phyloP scores from a whole-genome alignment of 345 rosid species.

The Sonneratia alba region DNA sequence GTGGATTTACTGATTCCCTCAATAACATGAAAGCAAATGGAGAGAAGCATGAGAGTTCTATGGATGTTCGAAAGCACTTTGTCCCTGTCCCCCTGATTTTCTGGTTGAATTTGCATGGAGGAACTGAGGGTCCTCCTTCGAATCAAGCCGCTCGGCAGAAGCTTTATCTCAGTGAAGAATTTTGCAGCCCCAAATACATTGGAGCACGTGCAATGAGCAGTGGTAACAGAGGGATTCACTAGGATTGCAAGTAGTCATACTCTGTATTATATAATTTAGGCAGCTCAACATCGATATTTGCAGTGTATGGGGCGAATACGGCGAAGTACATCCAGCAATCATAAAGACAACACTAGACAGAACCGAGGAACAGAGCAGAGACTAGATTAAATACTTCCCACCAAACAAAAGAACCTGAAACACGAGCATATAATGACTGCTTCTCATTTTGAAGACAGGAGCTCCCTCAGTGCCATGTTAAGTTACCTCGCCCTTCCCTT shows the following conservation, averaged over 20 bases:
- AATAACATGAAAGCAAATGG: background rate
- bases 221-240: background rate
- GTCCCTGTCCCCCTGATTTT: too few species aligned
- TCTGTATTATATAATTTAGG: background rate
- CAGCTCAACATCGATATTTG: background rate
- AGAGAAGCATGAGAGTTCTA: background rate
- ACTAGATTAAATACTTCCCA: constrained; percentile 1
- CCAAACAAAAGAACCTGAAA: constrained; percentile 1
- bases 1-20: background rate
- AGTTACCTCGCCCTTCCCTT: constrained; percentile 65
- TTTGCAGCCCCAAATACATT: background rate
- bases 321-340: background rate
- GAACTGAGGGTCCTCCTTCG: too few species aligned
- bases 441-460: background rate
- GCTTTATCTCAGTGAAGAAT: background rate
- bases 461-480: constrained; percentile 23
- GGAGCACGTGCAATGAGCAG: background rate
- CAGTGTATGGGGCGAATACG: background rate
- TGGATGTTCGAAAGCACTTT: background rate
- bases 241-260: background rate
- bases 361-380: background rate
- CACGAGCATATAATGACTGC: background rate
- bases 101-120: too few species aligned
- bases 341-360: background rate
- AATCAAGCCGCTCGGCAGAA: too few species aligned